Evolutionary conservation across 2,329 filamentous ascomycete species (phyloP).

Genomic region (Clonostachys solani): DNA sequence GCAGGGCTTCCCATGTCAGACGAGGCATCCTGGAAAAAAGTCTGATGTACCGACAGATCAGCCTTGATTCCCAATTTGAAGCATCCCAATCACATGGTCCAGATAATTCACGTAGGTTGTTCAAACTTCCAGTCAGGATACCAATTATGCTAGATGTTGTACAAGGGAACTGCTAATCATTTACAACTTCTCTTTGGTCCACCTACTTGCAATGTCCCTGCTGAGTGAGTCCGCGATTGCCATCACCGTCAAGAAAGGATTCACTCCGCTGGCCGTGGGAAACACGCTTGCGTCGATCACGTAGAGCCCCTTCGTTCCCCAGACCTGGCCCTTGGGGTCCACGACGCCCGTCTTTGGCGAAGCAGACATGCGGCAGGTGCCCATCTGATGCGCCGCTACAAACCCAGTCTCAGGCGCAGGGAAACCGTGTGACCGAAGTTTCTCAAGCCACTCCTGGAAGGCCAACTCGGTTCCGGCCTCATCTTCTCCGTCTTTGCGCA

Average conservation of each 20-base stretch:
- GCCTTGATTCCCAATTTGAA: too few relatives aligned
- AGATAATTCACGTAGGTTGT: too few relatives aligned
- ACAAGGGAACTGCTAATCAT: too few relatives aligned
- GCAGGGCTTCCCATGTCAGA: too few relatives aligned
- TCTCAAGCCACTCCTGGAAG: slow-evolving; percentile 43
- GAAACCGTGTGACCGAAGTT: background rate
- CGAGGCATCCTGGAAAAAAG: too few relatives aligned
- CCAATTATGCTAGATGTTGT: too few relatives aligned
- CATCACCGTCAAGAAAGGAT: slow-evolving; percentile 72
- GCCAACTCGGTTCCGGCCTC: slow-evolving; percentile 17
- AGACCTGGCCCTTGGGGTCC: slow-evolving; percentile 48
- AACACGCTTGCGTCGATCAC: slow-evolving; percentile 68
- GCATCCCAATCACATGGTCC: too few relatives aligned
- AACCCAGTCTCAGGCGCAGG: slow-evolving; percentile 31
- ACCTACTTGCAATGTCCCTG: background rate
- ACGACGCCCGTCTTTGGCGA: slow-evolving; percentile 43
- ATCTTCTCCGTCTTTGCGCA: slow-evolving; percentile 35
- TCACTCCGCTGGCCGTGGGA: slow-evolving; percentile 66
- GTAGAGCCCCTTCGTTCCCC: slow-evolving; percentile 57
- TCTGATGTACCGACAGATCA: too few relatives aligned
- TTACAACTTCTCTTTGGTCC: too few relatives aligned
- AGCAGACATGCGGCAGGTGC: slow-evolving; percentile 62
- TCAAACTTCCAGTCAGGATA: too few relatives aligned
- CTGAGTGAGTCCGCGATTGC: slow-evolving; percentile 43
- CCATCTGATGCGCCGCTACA: slow-evolving; percentile 70